Evolutionary conservation across 1,284 basidiomycete genomes (phyloP).

Genomic region (Microbotryum scabiosae): DNA sequence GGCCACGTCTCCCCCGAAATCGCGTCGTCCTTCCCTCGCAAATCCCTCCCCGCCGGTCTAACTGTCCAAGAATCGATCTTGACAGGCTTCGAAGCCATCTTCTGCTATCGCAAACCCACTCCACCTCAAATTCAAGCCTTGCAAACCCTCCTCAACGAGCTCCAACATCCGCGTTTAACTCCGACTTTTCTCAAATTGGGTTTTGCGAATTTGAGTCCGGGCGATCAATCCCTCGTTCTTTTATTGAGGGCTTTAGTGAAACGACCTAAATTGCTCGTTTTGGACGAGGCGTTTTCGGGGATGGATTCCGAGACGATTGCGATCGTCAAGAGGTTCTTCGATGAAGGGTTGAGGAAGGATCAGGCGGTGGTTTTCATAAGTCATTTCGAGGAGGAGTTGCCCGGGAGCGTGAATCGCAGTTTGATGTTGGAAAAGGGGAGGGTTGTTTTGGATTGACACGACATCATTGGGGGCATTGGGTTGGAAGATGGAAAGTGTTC

Average conservation of each 20-base stretch:
- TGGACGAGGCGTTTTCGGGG: slow-evolving; percentile 85
- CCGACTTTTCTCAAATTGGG: slow-evolving; percentile 34
- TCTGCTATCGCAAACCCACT: slow-evolving; percentile 48
- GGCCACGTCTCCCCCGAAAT: slow-evolving; percentile 85
- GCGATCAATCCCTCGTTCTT: slow-evolving; percentile 68
- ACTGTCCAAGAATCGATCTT: slow-evolving; percentile 64
- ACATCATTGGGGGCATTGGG: too few relatives aligned
- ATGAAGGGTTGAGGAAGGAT: slow-evolving; percentile 48
- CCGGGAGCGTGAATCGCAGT: slow-evolving; percentile 23
- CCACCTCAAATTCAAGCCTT: slow-evolving; percentile 44
- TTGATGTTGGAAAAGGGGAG: slow-evolving; percentile 16
- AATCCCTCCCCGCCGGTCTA: slow-evolving; percentile 46
- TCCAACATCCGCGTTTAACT: slow-evolving; percentile 41
- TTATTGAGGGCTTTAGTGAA: slow-evolving; percentile 73
- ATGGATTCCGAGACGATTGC: slow-evolving; percentile 71
- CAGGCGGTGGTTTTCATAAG: slow-evolving; percentile 76
- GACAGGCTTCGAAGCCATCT: slow-evolving; percentile 77
- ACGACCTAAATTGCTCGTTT: slow-evolving; percentile 57
- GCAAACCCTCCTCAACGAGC: slow-evolving; percentile 51
- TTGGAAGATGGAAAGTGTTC: too few relatives aligned
- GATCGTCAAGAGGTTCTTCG: slow-evolving; percentile 55
- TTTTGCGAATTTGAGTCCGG: slow-evolving; percentile 57
- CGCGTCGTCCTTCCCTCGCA: slow-evolving; percentile 78
- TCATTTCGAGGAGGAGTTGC: slow-evolving; percentile 79
- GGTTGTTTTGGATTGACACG: not conserved